Base-by-base conservation (phyloP, 2,329 filamentous ascomycete genomes). In the Xylaria sp. region DNA sequence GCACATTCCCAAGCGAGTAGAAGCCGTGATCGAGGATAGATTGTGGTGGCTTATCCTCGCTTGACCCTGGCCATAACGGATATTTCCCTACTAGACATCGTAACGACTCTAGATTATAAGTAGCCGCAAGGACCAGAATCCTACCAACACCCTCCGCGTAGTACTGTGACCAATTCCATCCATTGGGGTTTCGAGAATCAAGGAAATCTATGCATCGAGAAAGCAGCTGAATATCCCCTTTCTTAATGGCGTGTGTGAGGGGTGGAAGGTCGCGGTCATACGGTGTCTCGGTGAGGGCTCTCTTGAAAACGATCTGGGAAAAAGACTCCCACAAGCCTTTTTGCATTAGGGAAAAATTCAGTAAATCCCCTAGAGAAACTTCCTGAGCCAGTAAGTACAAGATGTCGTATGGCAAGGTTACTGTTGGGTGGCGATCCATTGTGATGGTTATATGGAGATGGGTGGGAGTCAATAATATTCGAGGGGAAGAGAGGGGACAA, bases 121-220 rank as follows among this genome's bases (percentile, higher is more conserved):
- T n/a, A 1, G 66, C 62, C 48, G 66, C 62, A 7, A 48, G 30
- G 4, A 1, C 14, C 1, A 63, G 21, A 24, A 63, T 24, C 21
- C 24, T 32, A n/a, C 19, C 39, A 14, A 62, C 45, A 0, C 54
- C 54, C 1, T 19, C 14, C 0, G 1, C 0, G 14, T 62, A 66
- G 14, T 55, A 59, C 14, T 8, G 27, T 3, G n/a, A 21, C 67
- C 63, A 66, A 4, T 24, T 30, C 67, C 63, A 66, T 0, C 63
- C 67, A 3, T 27, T 2, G 2, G 54, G 47, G 17, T 60, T 53
- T 1, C 7, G 2, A 34, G 19, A 3, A 32, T 69, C 42, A 5
- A 69, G 63, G 5, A 48, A 27, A 9, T n/a, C 6, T 0, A 66
- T 1, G 30, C 48, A 30, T 2, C 19, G 55, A 51, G 58, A 39